Evolutionary conservation across 1,284 basidiomycete genomes (phyloP), one percentile per base, ranked within the genome.

Genomic region (Cutaneotrichosporon spelunceum): DNA sequence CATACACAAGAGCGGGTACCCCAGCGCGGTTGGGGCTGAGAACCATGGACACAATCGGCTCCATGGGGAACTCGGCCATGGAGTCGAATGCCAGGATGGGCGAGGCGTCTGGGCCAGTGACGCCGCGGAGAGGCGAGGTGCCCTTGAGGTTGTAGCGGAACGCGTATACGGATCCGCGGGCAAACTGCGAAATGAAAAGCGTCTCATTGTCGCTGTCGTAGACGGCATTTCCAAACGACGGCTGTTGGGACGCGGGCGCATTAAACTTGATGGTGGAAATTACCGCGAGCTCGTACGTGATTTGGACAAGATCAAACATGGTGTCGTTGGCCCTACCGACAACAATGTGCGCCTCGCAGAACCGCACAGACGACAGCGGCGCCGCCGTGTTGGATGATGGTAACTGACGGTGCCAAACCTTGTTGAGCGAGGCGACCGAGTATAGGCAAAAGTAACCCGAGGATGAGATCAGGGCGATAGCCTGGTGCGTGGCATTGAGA

Each of bases 331-430:
- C 66, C 26, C 71, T 57, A 9, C 76, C 76, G 27, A 78, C 68
- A 19, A 76, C 65, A 33, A 78, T 60, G 54, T 72, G 71, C n/a
- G 71, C 60, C 57, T 78, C 76, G 63, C 67, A 68, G 65, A 78
- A 76, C 16, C 66, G 62, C 14, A 72, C 68, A 0, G 73, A 75
- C 16, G 68, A 66, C 8, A 56, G 62, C 0, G 70, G 68, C 16
- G 58, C 34, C 4, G 52, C 24, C 1, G 61, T 26, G 13, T 63
- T 57, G 24, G 66, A 57, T 3, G 69, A 57, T 3, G 73, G 72
- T n/a, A 78, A 63, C 55, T 66, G 65, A n/a, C 71, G 66, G 55
- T 74, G 62, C 75, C 75, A 77, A 3, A 77, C 75, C 36, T 71
- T 61, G 62, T 68, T 68, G 23, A 68, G 63, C 42, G 60, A 70